Conservation (phyloP, 225 moss, liverwort and hornwort species). For the Asterella californica region DNA sequence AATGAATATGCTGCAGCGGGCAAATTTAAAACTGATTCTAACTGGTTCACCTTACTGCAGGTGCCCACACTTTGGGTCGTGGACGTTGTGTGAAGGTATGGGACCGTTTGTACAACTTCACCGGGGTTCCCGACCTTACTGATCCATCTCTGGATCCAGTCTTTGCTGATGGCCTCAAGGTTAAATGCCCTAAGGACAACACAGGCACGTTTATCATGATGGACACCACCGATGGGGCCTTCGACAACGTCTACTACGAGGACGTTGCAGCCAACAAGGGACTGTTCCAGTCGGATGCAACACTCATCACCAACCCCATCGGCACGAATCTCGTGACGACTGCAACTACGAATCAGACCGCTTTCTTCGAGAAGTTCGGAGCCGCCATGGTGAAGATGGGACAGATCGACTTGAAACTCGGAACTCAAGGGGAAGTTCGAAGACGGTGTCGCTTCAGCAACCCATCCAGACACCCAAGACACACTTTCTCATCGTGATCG, state of each 20-base stretch:
- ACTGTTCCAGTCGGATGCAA: constrained; percentile 30
- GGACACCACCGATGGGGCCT: constrained; percentile 26
- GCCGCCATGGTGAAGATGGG: constrained; percentile 39
- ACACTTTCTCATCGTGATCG: background rate
- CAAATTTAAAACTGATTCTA: too few species aligned
- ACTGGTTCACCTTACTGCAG: constrained; percentile 21
- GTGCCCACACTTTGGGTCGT: constrained; percentile 58
- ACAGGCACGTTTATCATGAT: constrained; percentile 19
- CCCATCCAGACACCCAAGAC: constrained; percentile 7
- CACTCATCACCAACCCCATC: constrained; percentile 8
- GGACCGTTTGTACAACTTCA: constrained; percentile 47
- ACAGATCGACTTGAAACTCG: constrained; percentile 9
- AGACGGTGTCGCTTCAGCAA: constrained; percentile 2
- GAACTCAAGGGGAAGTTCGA: constrained; percentile 16
- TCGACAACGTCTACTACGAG: constrained; percentile 38
- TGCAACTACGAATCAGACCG: background rate
- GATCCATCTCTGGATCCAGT: constrained; percentile 45
- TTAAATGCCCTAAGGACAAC: constrained; percentile 41
- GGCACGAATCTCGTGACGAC: background rate
- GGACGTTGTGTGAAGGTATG: constrained; percentile 45
- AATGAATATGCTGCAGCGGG: too few species aligned
- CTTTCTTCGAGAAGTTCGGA: constrained; percentile 29
- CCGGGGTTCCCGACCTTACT: constrained; percentile 16
- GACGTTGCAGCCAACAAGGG: constrained; percentile 28
- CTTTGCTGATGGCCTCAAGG: constrained; percentile 37